phyloP scores from a whole-genome alignment of 2,329 filamentous ascomycete species.

The Sordariomycetes sp. region DNA sequence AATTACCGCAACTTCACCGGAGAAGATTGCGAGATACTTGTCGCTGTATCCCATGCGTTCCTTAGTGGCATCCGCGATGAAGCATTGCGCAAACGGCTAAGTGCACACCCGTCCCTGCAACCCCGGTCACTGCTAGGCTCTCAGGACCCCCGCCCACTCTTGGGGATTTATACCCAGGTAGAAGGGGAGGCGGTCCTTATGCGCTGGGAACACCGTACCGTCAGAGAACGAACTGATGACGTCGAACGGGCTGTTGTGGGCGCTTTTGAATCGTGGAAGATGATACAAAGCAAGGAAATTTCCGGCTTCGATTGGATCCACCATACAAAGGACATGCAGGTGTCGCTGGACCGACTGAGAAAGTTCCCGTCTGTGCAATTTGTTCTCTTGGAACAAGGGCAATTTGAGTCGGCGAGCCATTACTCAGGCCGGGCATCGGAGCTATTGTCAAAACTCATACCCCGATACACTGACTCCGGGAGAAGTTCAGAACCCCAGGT shows the following conservation, averaged over 20 bases:
- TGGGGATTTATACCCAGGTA: constrained; percentile 35
- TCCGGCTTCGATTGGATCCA: constrained; percentile 31
- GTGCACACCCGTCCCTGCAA: constrained; percentile 31
- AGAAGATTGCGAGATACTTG: constrained; percentile 33
- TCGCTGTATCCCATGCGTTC: constrained; percentile 38
- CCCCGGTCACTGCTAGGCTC: constrained; percentile 14
- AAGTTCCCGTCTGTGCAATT: constrained; percentile 39
- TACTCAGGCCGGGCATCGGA: constrained; percentile 20
- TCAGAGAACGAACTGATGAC: constrained; percentile 18
- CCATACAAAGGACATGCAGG: constrained; percentile 39
- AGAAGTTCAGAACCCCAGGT: background rate
- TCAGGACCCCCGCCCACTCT: constrained; percentile 30
- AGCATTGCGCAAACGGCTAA: constrained; percentile 28
- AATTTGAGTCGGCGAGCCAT: constrained; percentile 32
- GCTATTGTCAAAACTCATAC: background rate
- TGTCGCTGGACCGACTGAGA: constrained; percentile 32
- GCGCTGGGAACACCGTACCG: constrained; percentile 23
- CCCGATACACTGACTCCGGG: background rate
- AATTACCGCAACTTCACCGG: constrained; percentile 27
- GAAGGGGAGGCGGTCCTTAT: constrained; percentile 43
- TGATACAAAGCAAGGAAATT: constrained; percentile 21
- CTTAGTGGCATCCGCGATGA: constrained; percentile 36
- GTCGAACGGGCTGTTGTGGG: constrained; percentile 21
- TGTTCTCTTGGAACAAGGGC: constrained; percentile 36
- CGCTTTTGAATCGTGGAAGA: constrained; percentile 30